Evolutionary conservation across 176 grass and related monocot species (phyloP), one percentile per base, ranked within the genome.

Genomic region (Echinochloa phyllopogon): DNA sequence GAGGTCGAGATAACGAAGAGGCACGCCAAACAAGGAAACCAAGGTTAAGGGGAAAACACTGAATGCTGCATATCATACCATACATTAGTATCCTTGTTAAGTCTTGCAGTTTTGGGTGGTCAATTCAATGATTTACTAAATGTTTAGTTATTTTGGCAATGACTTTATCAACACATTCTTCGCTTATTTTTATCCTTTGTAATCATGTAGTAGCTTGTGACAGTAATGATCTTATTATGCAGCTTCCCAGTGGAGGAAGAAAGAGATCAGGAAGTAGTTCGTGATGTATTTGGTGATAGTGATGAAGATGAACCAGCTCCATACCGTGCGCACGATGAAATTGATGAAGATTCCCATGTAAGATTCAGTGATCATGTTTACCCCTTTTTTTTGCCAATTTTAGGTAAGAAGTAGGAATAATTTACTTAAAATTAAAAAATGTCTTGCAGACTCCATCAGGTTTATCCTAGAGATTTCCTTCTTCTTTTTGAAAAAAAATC

Each of bases 281-380:
- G 89, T 5, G 93, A 90, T 87, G 96, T 95, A 45, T 98, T 98
- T 92, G 93, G 96, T 69, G 93, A 98, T 72, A 93, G 90, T 72
- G 96, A 98, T 85, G 96, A 98, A 86, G 96, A 98, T 72, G 96
- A 94, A 77, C 89, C 76, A 79, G 82, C 76, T 87, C 84, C 84
- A 79, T 98, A 95, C 85, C 76, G 17, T 20, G 42, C 75, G 56
- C 96, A 38, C 21, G 59, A 90, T 88, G 93, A 98, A 89, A 87
- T 81, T 51, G 87, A 90, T 77, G 85, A 94, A 75, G 96, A 95
- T 83, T 89, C 83, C 33, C 91, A 88, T 92, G 96, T 98, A 57
- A 98, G 89, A 90, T 67, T 83, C 56, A 41, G 42, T 38, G 29
- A 25, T 44, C 6, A 36, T 23, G 13, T 62, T 70, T 61, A 0